These are phyloP conservation scores for Sclerotiophoma versabilis DNA, from an alignment of 2,329 filamentous ascomycete genomes.

Conservation along the genomic window DNA sequence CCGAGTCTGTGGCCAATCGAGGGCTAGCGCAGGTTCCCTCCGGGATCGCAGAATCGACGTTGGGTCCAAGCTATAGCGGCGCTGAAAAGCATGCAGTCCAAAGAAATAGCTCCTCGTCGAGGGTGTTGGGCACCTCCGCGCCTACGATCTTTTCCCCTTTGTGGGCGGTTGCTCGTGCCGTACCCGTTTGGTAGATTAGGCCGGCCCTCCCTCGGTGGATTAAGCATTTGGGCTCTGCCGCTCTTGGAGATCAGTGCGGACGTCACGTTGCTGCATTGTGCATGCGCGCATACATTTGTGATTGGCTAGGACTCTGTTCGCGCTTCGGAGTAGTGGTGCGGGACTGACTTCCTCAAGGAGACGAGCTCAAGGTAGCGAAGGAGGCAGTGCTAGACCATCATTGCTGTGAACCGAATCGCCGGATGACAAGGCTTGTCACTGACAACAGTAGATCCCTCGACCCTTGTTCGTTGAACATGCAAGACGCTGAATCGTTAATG, in stretches of 20 bases:
- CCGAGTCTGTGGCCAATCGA: slow-evolving; percentile 2
- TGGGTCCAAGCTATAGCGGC: neutral
- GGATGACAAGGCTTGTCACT: slow-evolving; percentile 7
- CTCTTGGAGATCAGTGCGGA: slow-evolving; percentile 12
- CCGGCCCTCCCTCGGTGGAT: slow-evolving; percentile 16
- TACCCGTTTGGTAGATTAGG: slow-evolving; percentile 8
- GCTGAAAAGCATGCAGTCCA: neutral
- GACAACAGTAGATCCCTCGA: slow-evolving; percentile 14
- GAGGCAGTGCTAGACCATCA: slow-evolving; percentile 14
- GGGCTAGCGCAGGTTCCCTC: slow-evolving; percentile 2
- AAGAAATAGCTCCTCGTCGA: slow-evolving; percentile 1
- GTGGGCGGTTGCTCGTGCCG: slow-evolving; percentile 6
- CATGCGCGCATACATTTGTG: neutral
- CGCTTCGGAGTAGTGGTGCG: neutral
- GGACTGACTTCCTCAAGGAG: neutral
- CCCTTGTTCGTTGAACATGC: slow-evolving; percentile 15
- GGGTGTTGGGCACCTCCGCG: slow-evolving; percentile 4
- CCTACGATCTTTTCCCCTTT: slow-evolving; percentile 6
- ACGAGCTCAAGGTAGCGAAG: slow-evolving; percentile 2
- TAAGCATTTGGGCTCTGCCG: slow-evolving; percentile 16
- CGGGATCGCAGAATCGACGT: slow-evolving; percentile 2
- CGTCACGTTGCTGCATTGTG: neutral
- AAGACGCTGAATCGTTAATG: slow-evolving; percentile 15
- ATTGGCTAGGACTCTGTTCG: neutral
- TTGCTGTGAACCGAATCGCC: slow-evolving; percentile 6